Evolutionary conservation across 2,329 filamentous ascomycete species (phyloP).

Genomic region (Talaromyces funiculosus): DNA sequence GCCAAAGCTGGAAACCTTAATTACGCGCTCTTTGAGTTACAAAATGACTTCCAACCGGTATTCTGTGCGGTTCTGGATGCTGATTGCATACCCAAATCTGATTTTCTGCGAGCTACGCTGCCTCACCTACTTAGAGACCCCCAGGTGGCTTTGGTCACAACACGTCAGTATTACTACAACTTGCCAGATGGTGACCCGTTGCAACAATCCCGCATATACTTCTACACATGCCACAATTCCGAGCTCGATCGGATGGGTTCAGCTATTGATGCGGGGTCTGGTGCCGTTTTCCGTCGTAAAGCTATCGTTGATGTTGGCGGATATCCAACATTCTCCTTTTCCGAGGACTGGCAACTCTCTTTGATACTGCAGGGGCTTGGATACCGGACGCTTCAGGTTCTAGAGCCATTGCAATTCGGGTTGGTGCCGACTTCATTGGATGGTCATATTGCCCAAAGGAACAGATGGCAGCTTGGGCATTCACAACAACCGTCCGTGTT

Average conservation of each 20-base stretch:
- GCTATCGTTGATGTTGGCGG: slow-evolving; percentile 27
- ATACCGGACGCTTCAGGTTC: slow-evolving; percentile 25
- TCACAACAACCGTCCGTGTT: slow-evolving; percentile 20
- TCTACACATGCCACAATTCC: slow-evolving; percentile 30
- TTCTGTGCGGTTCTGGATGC: slow-evolving; percentile 32
- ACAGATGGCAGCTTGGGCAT: slow-evolving; percentile 34
- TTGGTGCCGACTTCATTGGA: slow-evolving; percentile 30
- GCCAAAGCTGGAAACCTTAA: slow-evolving; percentile 37
- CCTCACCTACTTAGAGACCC: slow-evolving; percentile 29
- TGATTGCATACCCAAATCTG: slow-evolving; percentile 31
- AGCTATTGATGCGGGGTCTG: slow-evolving; percentile 31
- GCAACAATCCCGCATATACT: slow-evolving; percentile 26
- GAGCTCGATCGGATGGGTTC: slow-evolving; percentile 24
- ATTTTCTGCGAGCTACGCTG: slow-evolving; percentile 33
- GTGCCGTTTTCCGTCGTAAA: slow-evolving; percentile 29
- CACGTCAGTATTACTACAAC: slow-evolving; percentile 32
- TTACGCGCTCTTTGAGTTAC: slow-evolving; percentile 25
- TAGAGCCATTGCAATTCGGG: slow-evolving; percentile 30
- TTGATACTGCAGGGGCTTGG: slow-evolving; percentile 27
- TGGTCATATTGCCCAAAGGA: slow-evolving; percentile 31
- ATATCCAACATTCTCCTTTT: slow-evolving; percentile 31
- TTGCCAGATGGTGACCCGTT: slow-evolving; percentile 28
- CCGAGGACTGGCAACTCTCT: slow-evolving; percentile 32
- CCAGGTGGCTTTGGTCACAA: slow-evolving; percentile 27
- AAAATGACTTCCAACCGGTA: slow-evolving; percentile 21